Conservation (phyloP, 345 rosid species). For the Arabis hirsuta region DNA sequence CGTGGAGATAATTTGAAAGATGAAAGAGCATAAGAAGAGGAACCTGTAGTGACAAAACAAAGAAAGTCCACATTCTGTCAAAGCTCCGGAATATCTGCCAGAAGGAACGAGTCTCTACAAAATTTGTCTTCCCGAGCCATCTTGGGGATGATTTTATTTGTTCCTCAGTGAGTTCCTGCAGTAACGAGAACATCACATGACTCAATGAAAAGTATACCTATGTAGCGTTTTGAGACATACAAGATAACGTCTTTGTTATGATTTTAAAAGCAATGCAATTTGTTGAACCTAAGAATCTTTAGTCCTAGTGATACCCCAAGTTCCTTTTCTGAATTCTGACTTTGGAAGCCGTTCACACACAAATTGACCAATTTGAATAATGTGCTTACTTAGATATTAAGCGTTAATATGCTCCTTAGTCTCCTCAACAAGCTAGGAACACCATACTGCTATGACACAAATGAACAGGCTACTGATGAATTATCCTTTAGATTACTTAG, state of each 20-base stretch:
- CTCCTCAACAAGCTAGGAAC: slow-evolving; percentile 48
- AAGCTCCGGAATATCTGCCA: slow-evolving; percentile 99
- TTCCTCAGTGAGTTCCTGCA: slow-evolving; percentile 57
- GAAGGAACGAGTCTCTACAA: slow-evolving; percentile 90
- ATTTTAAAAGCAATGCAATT: slow-evolving; percentile 29
- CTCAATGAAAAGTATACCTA: neutral
- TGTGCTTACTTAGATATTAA: slow-evolving; percentile 45
- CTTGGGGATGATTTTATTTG: slow-evolving; percentile 48
- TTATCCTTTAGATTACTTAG: slow-evolving; percentile 28
- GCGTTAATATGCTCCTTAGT: slow-evolving; percentile 36
- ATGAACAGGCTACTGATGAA: slow-evolving; percentile 37
- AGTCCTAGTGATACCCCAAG: slow-evolving; percentile 25
- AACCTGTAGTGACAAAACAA: slow-evolving; percentile 93
- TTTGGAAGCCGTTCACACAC: slow-evolving; percentile 6
- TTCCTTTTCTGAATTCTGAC: slow-evolving; percentile 2
- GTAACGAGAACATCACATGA: slow-evolving; percentile 34
- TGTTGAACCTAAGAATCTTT: slow-evolving; percentile 2
- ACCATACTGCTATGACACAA: slow-evolving; percentile 38
- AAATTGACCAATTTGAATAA: slow-evolving; percentile 20
- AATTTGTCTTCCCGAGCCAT: slow-evolving; percentile 93
- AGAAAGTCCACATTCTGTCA: slow-evolving; percentile 97
- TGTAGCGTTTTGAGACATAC: neutral
- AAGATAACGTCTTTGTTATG: neutral
- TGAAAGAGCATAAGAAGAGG: slow-evolving; percentile 35
- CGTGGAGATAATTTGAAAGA: slow-evolving; percentile 4